Evolutionary conservation across 768 basidiomycete species (phyloP).

Genomic region (Rhizopogon salebrosus): DNA sequence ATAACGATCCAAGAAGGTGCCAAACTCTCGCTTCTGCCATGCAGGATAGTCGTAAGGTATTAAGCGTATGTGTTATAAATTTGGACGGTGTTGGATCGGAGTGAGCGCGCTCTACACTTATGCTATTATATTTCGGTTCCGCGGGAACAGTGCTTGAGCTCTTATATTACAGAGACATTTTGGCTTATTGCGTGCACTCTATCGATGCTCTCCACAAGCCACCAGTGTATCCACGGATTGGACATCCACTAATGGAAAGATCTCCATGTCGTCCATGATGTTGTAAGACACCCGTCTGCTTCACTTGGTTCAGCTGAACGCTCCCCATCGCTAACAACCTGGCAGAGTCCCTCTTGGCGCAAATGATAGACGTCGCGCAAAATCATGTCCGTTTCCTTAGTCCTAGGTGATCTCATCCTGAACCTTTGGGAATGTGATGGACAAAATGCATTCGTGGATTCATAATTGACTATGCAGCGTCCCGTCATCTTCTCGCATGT

Average conservation of each 20-base stretch:
- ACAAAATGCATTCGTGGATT: conserved; percentile 97
- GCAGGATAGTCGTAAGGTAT: neutral
- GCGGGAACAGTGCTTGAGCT: too few relatives aligned
- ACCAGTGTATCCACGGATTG: too few relatives aligned
- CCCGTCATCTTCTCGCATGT: conserved; percentile 96
- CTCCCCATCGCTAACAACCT: conserved; percentile 79
- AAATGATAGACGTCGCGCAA: conserved; percentile 96
- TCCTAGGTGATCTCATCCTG: conserved; percentile 91
- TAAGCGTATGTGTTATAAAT: too few relatives aligned
- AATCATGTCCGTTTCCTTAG: conserved; percentile 96
- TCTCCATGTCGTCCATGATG: conserved; percentile 98
- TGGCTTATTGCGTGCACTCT: too few relatives aligned
- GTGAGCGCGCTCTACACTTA: too few relatives aligned
- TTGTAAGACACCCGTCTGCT: conserved; percentile 56
- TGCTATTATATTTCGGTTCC: too few relatives aligned
- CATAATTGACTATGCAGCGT: conserved; percentile 87
- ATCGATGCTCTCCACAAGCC: too few relatives aligned
- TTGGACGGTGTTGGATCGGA: conserved; percentile 96
- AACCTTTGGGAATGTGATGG: conserved; percentile 99
- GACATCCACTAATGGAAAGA: conserved; percentile 90
- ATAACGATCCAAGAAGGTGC: conserved; percentile 11
- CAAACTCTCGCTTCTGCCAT: neutral
- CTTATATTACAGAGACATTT: too few relatives aligned
- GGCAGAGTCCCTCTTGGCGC: conserved; percentile 88
- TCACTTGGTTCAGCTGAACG: conserved; percentile 6